phyloP scores from a whole-genome alignment of 2,329 filamentous ascomycete genomes.

The Fulvia fulva region DNA sequence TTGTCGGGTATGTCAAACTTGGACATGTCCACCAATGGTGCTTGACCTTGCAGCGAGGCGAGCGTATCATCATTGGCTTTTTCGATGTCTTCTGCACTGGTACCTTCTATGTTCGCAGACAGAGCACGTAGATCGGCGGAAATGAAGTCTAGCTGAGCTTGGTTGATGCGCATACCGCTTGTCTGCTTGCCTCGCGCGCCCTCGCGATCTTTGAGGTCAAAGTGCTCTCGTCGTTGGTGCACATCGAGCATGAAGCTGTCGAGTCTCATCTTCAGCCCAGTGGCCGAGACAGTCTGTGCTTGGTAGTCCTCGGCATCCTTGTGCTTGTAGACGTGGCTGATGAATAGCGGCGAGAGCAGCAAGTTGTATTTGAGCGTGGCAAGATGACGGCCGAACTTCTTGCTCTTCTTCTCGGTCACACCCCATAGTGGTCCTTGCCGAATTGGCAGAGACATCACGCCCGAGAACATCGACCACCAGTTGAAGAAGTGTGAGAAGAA shows the following conservation, averaged over 20 bases:
- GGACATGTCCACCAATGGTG: constrained; percentile 61
- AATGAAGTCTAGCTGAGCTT: constrained; percentile 86
- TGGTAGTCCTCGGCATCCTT: constrained; percentile 87
- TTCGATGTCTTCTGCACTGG: constrained; percentile 71
- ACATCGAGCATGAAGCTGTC: constrained; percentile 97
- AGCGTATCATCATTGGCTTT: constrained; percentile 60
- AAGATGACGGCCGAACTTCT: constrained; percentile 94
- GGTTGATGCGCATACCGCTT: constrained; percentile 91
- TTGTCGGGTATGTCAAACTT: constrained; percentile 94
- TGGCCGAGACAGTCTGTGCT: constrained; percentile 77
- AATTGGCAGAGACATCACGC: constrained; percentile 88
- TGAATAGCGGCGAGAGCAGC: constrained; percentile 83
- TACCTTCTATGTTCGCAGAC: constrained; percentile 82
- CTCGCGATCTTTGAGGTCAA: constrained; percentile 67
- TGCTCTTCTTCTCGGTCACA: constrained; percentile 90
- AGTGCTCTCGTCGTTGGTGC: constrained; percentile 89
- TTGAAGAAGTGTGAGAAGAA: constrained; percentile 98
- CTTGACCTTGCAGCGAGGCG: constrained; percentile 52
- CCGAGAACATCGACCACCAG: constrained; percentile 97
- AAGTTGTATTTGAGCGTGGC: constrained; percentile 99
- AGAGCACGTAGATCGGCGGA: constrained; percentile 89
- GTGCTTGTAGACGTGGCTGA: constrained; percentile 98
- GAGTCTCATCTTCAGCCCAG: constrained; percentile 90
- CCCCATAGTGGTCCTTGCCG: constrained; percentile 90
- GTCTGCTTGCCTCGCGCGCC: constrained; percentile 73